Evolutionary conservation across 495 filamentous ascomycete genomes (phyloP), one percentile per base, ranked within the genome.

Genomic region (Penicillium bovifimosum): DNA sequence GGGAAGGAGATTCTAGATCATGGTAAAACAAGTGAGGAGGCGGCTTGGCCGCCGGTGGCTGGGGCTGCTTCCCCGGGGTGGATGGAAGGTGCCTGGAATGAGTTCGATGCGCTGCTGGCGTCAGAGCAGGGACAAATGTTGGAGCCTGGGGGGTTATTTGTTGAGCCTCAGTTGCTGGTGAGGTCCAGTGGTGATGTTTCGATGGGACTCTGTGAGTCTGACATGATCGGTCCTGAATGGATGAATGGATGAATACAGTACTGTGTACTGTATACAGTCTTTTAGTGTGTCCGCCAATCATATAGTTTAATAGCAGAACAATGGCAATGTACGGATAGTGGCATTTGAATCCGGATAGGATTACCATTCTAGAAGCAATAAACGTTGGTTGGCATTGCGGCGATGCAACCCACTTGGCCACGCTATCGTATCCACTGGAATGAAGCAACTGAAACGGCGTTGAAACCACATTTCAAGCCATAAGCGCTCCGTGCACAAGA

Each of bases 41-140:
- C 31, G 50, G 36, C 39, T 42, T 56, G 49, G 16, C 10, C 26
- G 47, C 41, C 56, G 53, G 63, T 41, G 42, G 44, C 39, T 50
- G 33, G 42, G 42, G 31, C 9, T 9, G 28, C 42, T 43, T 41
- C 49, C 31, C 16, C 52, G 41, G 33, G 52, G 28, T 45, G 34
- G 32, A 27, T 41, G 51, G 52, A 57, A 17, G 33, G 28, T 44
- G 44, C 48, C 13, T 74, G 69, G 69, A 74, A 74, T 61, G 66
- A 67, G 9, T 74, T 74, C 51, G 71, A 74, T 54, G 52, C 51
- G 29, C 55, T 71, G 51, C 56, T 73, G 47, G 70, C 67, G 39
- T 60, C 56, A 8, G 68, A 70, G 58, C 53, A 54, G 26, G 57
- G 58, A 10, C 56, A 55, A 38, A 36, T 29, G 18, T 53, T 34